phyloP scores from a whole-genome alignment of 2,329 filamentous ascomycete genomes.

The Dothistroma pini region DNA sequence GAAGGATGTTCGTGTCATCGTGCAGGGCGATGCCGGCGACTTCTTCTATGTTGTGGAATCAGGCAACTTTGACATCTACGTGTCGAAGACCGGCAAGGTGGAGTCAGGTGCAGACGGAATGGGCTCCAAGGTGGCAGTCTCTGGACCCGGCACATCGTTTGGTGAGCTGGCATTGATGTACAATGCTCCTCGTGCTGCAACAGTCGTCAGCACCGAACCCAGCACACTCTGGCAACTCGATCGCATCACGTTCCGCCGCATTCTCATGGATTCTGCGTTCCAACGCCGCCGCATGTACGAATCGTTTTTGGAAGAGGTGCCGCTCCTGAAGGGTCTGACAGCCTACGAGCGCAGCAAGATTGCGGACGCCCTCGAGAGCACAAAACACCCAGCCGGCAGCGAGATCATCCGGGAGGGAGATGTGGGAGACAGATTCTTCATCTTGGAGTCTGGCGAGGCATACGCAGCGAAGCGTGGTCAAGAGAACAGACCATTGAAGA shows the following conservation, averaged over 20 bases:
- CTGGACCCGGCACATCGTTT: constrained; percentile 87
- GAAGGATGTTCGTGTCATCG: constrained; percentile 86
- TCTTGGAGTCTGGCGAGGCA: constrained; percentile 82
- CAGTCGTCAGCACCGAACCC: constrained; percentile 77
- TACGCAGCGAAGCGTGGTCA: constrained; percentile 78
- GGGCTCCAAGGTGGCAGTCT: constrained; percentile 75
- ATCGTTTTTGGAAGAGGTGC: constrained; percentile 91
- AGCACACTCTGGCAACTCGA: constrained; percentile 93
- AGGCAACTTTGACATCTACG: constrained; percentile 85
- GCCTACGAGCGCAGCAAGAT: constrained; percentile 96
- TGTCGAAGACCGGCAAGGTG: constrained; percentile 72
- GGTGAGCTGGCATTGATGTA: constrained; percentile 98
- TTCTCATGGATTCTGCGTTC: constrained; percentile 97
- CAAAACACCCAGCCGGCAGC: constrained; percentile 75
- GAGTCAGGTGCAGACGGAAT: constrained; percentile 79
- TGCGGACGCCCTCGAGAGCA: constrained; percentile 88
- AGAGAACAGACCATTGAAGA: constrained; percentile 65
- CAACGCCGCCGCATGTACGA: constrained; percentile 96
- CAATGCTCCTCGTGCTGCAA: constrained; percentile 92
- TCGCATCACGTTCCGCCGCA: constrained; percentile 92
- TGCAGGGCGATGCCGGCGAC: constrained; percentile 91
- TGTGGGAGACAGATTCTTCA: constrained; percentile 84
- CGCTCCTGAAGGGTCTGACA: constrained; percentile 75
- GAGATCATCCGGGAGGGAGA: constrained; percentile 90
- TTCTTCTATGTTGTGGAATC: constrained; percentile 97